Conservation (phyloP, 2,329 filamentous ascomycete species). For the Chaetomiaceae sp. region DNA sequence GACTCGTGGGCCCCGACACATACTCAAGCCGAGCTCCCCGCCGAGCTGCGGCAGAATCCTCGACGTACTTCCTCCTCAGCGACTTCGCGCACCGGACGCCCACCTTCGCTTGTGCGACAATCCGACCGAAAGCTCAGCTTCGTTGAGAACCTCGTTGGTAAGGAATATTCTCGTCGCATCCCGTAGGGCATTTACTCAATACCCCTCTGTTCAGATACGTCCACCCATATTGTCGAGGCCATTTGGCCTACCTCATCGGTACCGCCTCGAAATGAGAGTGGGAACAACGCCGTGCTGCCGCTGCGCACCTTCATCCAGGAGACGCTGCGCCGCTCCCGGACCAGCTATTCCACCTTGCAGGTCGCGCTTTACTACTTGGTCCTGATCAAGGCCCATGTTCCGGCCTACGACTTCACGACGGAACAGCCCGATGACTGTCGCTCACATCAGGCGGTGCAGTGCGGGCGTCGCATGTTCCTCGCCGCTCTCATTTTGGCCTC, state of each 20-base stretch:
- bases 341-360: slow-evolving; percentile 95
- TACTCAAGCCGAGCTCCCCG: slow-evolving; percentile 46
- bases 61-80: slow-evolving; percentile 53
- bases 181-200: slow-evolving; percentile 33
- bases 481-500: slow-evolving; percentile 91
- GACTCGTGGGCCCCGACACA: slow-evolving; percentile 30
- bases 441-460: slow-evolving; percentile 77
- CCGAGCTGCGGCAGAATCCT: slow-evolving; percentile 62
- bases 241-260: slow-evolving; percentile 93
- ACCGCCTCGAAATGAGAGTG: slow-evolving; percentile 67
- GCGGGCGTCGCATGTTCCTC: slow-evolving; percentile 95
- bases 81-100: slow-evolving; percentile 54
- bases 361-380: slow-evolving; percentile 96
- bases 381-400: slow-evolving; percentile 86
- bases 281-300: slow-evolving; percentile 74
- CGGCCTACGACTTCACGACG: slow-evolving; percentile 77
- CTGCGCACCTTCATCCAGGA: slow-evolving; percentile 96
- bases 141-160: slow-evolving; percentile 96
- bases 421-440: slow-evolving; percentile 73
- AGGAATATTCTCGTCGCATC: slow-evolving; percentile 41
- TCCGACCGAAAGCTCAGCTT: slow-evolving; percentile 90
- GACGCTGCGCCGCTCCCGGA: slow-evolving; percentile 87
- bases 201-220: slow-evolving; percentile 68
- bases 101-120: slow-evolving; percentile 77
- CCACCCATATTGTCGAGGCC: slow-evolving; percentile 92